Conservation (phyloP, 164 flowering plant genomes). For the Sextonia rubra region DNA sequence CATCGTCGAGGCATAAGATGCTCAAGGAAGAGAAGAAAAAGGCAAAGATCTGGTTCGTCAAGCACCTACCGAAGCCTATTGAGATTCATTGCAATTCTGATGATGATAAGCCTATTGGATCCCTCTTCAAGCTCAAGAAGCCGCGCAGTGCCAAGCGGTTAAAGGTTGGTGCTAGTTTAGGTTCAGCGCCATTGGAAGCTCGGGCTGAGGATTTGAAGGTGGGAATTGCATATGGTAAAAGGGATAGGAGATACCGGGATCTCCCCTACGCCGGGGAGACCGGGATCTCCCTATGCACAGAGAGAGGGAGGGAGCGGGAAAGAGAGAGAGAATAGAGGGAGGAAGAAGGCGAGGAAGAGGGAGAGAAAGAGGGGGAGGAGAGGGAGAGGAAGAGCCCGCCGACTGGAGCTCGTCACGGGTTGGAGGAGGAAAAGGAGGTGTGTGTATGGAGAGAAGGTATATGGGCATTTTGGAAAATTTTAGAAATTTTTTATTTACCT, state of each 20-base stretch:
- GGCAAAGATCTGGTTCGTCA: slow-evolving; percentile 2
- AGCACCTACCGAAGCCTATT: slow-evolving; percentile 3
- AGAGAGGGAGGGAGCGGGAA: too few relatives aligned
- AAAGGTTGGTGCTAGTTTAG: background rate
- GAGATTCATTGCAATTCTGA: slow-evolving; percentile 13
- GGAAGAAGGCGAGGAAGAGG: too few relatives aligned
- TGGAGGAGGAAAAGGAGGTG: too few relatives aligned
- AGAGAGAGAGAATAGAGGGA: too few relatives aligned
- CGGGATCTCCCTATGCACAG: too few relatives aligned
- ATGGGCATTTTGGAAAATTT: too few relatives aligned
- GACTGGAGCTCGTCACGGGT: too few relatives aligned
- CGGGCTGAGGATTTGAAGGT: slow-evolving; percentile 7
- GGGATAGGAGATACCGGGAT: slow-evolving; percentile 18
- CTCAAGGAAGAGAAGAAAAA: slow-evolving; percentile 11
- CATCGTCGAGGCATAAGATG: background rate
- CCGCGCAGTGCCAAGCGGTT: slow-evolving; percentile 3
- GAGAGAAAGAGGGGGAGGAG: too few relatives aligned
- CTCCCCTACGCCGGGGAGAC: too few relatives aligned
- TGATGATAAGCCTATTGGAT: slow-evolving; percentile 18
- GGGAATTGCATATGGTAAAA: background rate
- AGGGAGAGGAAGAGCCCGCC: too few relatives aligned
- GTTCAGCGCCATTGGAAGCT: background rate
- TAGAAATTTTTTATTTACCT: too few relatives aligned
- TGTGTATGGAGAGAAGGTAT: too few relatives aligned
- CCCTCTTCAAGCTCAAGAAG: slow-evolving; percentile 18